Base-by-base conservation (phyloP, 1,284 basidiomycete genomes). In the Austroboletus novae-zelandiae region DNA sequence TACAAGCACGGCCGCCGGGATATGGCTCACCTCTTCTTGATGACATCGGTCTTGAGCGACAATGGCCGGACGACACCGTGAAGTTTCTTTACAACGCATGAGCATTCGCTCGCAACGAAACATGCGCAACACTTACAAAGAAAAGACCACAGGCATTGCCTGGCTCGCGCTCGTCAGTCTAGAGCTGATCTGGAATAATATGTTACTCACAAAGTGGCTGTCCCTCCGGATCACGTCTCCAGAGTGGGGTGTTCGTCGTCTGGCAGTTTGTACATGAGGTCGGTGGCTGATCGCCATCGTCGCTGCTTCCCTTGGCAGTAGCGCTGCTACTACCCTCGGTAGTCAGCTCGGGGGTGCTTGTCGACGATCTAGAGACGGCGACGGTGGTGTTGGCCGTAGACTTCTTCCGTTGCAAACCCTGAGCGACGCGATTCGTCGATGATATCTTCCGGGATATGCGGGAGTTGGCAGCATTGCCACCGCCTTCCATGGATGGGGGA, bases 1-100 rank as follows among this genome's bases (percentile, higher is more conserved):
- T 31, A 49, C 17, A 7, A 20, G 25, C 10, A 30, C 18, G 4
- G 34, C 18, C 37, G 30, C 23, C 34, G 25, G 18, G 3, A 2
- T 46, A 6, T 25, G 44, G 40, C 47, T 14, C 61, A 93, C 91
- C 94, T 81, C 76, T 97, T 98, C 84, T 98, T 98, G 72, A 98
- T 98, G 40, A 97, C 89, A 68, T 98, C 94, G 23, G 94, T 97
- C 79, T 97, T 98, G 55, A 98, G 79, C 43, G 93, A 95, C 56
- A 97, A 73, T 8, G 94, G 94, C 48, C 95, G 81, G 15, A 95
- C 92, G 36, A 97, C 94, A 40, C 95, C 95, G 63, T 98, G 94
- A 42, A 98, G 74, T 84, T 97, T 97, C 87, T 92, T 66, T 58
- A 57, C 39, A 48, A 43, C 40, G 18, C 20, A 51, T 63, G 1